These are phyloP conservation scores for Magnolia officinalis DNA, from an alignment of 164 flowering plant genomes.

Conservation along the genomic window DNA sequence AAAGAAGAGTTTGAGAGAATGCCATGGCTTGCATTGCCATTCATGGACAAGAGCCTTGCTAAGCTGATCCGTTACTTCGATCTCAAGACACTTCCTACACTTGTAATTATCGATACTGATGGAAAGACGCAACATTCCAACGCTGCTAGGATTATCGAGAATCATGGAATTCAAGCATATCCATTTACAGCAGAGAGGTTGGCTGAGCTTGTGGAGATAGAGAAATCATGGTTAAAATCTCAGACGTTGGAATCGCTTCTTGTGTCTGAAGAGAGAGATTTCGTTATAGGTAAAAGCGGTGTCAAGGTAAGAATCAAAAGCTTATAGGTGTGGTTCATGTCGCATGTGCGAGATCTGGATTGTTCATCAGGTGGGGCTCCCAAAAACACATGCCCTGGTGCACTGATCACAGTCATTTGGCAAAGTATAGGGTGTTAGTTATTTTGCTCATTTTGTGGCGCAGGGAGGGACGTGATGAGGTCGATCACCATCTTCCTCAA, in stretches of 20 bases:
- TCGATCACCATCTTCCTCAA: no score
- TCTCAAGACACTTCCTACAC: slow-evolving; percentile 9
- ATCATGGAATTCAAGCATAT: slow-evolving; percentile 27
- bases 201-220: slow-evolving; percentile 25
- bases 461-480: no score
- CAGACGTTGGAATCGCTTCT: slow-evolving; percentile 36
- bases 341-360: no score
- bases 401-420: not conserved
- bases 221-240: slow-evolving; percentile 23
- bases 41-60: slow-evolving; percentile 10
- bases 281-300: slow-evolving; percentile 28
- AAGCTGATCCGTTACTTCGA: slow-evolving; percentile 19
- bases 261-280: slow-evolving; percentile 27
- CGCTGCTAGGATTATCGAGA: slow-evolving; percentile 17
- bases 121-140: slow-evolving; percentile 29
- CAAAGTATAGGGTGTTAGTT: not conserved
- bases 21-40: slow-evolving; percentile 32
- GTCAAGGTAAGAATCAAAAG: slow-evolving; percentile 21
- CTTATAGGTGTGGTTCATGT: no score
- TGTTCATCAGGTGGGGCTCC: no score
- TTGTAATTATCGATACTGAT: slow-evolving; percentile 22
- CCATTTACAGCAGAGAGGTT: slow-evolving; percentile 33
- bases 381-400: no score
- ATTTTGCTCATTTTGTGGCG: no score
- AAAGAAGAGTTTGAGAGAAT: slow-evolving; percentile 10